Conservation (phyloP, 106 monocot species). For the Xerophyta viscosa region DNA sequence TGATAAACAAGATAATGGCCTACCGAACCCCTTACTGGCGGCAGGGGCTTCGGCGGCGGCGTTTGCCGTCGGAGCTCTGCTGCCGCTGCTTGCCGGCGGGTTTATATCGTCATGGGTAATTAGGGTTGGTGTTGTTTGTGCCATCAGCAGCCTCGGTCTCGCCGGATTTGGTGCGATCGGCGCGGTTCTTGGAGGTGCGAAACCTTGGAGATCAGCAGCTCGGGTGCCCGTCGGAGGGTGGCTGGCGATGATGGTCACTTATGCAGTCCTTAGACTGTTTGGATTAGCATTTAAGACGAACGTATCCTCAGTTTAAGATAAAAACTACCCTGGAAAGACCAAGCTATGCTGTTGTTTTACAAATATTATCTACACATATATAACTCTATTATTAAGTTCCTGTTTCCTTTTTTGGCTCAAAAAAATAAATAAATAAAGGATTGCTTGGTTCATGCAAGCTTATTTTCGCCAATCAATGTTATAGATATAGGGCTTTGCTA, state of each 20-base stretch:
- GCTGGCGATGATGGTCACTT: conserved; percentile 25
- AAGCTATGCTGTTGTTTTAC: too few species aligned
- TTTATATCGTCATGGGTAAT: conserved; percentile 19
- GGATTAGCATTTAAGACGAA: conserved; percentile 1
- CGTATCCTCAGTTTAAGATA: conserved; percentile 1
- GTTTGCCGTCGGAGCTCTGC: conserved; percentile 21
- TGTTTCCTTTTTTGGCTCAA: too few species aligned
- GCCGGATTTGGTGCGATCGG: conserved; percentile 26
- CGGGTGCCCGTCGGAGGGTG: conserved; percentile 29
- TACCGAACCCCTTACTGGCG: conserved; percentile 30
- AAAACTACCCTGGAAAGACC: too few species aligned
- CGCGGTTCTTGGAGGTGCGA: conserved; percentile 15
- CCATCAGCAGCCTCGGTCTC: conserved; percentile 20
- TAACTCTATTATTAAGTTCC: too few species aligned
- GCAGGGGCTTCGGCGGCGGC: conserved; percentile 35
- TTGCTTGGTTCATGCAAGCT: too few species aligned
- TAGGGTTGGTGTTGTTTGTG: conserved; percentile 19
- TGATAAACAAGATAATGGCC: not conserved
- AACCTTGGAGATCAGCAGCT: conserved; percentile 5
- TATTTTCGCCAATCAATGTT: too few species aligned
- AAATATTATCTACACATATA: too few species aligned
- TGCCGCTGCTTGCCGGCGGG: conserved; percentile 31
- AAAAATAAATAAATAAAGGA: too few species aligned
- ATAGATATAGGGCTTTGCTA: too few species aligned
- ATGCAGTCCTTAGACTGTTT: conserved; percentile 20